phyloP scores from a whole-genome alignment of 768 basidiomycete genomes.

The Suillus discolor region DNA sequence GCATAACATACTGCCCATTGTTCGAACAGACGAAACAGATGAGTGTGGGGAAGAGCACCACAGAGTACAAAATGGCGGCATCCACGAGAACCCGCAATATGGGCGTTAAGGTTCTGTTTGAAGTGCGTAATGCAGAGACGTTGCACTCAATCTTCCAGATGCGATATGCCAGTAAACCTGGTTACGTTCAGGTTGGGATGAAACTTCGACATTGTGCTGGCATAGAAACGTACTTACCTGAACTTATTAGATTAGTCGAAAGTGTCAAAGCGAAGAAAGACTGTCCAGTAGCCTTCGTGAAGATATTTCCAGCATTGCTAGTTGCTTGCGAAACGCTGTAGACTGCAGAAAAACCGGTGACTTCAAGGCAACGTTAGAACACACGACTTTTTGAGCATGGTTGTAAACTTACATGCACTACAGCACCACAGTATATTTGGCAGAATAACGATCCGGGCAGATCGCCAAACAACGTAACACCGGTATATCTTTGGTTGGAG shows the following conservation, averaged over 20 bases:
- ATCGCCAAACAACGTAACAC: conserved; percentile 20
- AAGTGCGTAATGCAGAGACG: conserved; percentile 1
- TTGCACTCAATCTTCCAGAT: conserved; percentile 12
- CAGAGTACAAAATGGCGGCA: conserved; percentile 14
- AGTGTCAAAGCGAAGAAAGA: conserved; percentile 13
- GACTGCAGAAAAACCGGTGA: conserved; percentile 8
- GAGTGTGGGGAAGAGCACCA: conserved; percentile 11
- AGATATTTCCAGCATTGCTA: conserved; percentile 7
- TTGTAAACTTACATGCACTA: conserved; percentile 10
- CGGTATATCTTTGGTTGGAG: conserved; percentile 16
- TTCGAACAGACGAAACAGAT: conserved; percentile 11
- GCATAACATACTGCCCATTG: conserved; percentile 9
- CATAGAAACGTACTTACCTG: conserved; percentile 6
- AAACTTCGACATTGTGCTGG: neutral
- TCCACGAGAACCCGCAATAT: conserved; percentile 12
- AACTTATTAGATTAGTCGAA: conserved; percentile 11
- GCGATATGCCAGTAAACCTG: conserved; percentile 14
- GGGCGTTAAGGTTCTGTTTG: neutral
- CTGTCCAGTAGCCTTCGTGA: conserved; percentile 11
- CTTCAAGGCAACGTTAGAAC: neutral
- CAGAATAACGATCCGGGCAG: conserved; percentile 11
- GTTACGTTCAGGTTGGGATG: neutral
- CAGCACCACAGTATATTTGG: conserved; percentile 12
- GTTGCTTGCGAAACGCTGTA: conserved; percentile 15
- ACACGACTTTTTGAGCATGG: neutral